Percentiles rank a stretch among this genome's conserved stretches.
Evolutionary conservation across 1,284 basidiomycete species (phyloP).

Genomic region (Papiliotrema fonsecae): DNA sequence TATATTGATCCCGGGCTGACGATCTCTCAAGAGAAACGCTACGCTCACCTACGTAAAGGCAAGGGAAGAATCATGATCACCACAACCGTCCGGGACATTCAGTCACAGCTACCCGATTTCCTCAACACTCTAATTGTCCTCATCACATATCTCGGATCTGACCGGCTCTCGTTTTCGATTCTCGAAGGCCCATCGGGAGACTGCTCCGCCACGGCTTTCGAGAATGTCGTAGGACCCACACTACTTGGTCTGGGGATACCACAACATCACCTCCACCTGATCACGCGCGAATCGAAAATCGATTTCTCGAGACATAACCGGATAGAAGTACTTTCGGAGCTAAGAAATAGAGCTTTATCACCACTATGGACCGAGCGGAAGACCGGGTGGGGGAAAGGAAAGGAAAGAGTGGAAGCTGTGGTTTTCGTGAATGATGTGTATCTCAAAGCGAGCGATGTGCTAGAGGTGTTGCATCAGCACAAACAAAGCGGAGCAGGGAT

Average conservation of each 20-base stretch:
- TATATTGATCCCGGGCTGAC: slow-evolving; percentile 32
- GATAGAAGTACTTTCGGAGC: slow-evolving; percentile 42
- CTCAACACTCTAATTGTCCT: slow-evolving; percentile 41
- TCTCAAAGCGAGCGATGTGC: slow-evolving; percentile 36
- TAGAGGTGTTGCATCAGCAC: slow-evolving; percentile 46
- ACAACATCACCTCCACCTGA: slow-evolving; percentile 21
- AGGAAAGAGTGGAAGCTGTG: slow-evolving; percentile 27
- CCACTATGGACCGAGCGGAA: slow-evolving; percentile 31
- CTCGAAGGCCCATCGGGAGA: slow-evolving; percentile 47
- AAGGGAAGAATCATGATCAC: slow-evolving; percentile 33
- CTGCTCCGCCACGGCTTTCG: slow-evolving; percentile 36
- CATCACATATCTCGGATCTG: slow-evolving; percentile 34
- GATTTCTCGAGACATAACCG: slow-evolving; percentile 40
- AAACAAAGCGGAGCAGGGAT: slow-evolving; percentile 30
- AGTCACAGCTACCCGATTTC: slow-evolving; percentile 42
- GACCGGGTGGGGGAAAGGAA: slow-evolving; percentile 8
- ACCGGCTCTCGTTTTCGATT: slow-evolving; percentile 36
- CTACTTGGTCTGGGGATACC: slow-evolving; percentile 35
- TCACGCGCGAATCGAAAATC: slow-evolving; percentile 33
- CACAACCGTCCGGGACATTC: slow-evolving; percentile 40
- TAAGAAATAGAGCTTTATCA: slow-evolving; percentile 42
- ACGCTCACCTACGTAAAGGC: slow-evolving; percentile 24
- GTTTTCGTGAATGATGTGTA: slow-evolving; percentile 49
- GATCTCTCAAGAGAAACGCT: slow-evolving; percentile 29
- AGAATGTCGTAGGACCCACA: slow-evolving; percentile 33